Percentiles rank a stretch among this genome's conserved stretches.
These are phyloP conservation scores for Polyporus arcularius DNA, from an alignment of 768 basidiomycete genomes.

Conservation along the genomic window DNA sequence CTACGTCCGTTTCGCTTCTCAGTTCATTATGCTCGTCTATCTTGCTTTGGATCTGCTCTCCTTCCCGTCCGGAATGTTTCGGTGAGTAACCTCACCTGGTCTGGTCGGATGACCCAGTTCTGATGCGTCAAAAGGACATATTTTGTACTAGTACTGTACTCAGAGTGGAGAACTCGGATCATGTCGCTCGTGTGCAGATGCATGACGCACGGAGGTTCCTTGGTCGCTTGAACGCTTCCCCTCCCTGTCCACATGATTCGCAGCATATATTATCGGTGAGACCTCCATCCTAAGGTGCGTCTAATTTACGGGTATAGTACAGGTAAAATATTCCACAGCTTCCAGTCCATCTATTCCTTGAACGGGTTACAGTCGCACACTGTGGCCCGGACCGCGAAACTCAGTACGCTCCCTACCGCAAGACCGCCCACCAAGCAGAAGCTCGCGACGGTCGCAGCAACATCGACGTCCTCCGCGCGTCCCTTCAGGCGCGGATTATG, in stretches of 20 bases:
- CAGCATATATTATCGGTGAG: too few relatives aligned
- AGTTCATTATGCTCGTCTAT: not conserved
- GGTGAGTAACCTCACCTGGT: conserved; percentile 10
- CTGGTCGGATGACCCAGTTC: conserved; percentile 9
- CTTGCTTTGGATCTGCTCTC: not conserved
- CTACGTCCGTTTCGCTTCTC: conserved; percentile 1
- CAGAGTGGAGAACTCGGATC: not conserved
- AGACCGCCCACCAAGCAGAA: conserved; percentile 82
- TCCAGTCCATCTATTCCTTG: conserved; percentile 18
- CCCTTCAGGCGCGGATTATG: conserved; percentile 76
- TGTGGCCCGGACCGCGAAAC: conserved; percentile 74
- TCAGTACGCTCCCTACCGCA: conserved; percentile 71
- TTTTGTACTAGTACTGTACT: conserved; percentile 4
- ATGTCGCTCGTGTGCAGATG: too few relatives aligned
- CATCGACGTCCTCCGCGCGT: conserved; percentile 75
- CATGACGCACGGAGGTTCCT: too few relatives aligned
- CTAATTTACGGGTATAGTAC: not conserved
- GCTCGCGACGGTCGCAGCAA: conserved; percentile 78
- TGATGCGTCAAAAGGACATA: not conserved
- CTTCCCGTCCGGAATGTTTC: conserved; percentile 1
- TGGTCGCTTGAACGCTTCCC: too few relatives aligned
- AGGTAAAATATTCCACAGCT: not conserved
- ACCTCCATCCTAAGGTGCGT: not conserved
- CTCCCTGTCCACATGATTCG: too few relatives aligned
- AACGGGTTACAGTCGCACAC: conserved; percentile 82